Conservation (phyloP, 768 basidiomycete genomes). For the Pisolithus microcarpus region DNA sequence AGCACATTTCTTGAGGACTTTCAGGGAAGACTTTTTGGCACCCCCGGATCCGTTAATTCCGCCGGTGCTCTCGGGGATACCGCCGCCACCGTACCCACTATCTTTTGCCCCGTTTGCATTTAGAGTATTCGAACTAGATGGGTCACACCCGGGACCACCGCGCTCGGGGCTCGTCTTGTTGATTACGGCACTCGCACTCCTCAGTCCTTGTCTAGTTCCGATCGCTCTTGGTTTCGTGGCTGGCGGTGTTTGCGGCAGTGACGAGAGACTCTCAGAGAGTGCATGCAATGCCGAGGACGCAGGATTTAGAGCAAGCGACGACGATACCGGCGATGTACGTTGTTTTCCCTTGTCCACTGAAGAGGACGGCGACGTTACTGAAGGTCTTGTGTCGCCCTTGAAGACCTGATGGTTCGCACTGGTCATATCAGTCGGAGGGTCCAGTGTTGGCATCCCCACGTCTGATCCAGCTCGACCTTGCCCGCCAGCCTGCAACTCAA, state of each 20-base stretch:
- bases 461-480: not conserved
- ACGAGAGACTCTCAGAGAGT: slow-evolving; percentile 56
- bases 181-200: slow-evolving; percentile 31
- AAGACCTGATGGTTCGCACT: slow-evolving; percentile 10
- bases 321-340: slow-evolving; percentile 8
- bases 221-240: slow-evolving; percentile 24
- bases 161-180: slow-evolving; percentile 20
- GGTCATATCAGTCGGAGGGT: not conserved
- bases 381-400: not conserved
- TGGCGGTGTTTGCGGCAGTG: slow-evolving; percentile 36
- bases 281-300: slow-evolving; percentile 44
- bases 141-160: slow-evolving; percentile 29
- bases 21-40: slow-evolving; percentile 31
- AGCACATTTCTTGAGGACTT: slow-evolving; percentile 62
- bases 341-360: slow-evolving; percentile 19
- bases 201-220: slow-evolving; percentile 46
- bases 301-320: slow-evolving; percentile 22
- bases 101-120: slow-evolving; percentile 16
- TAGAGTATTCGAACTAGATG: slow-evolving; percentile 11
- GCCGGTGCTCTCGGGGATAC: slow-evolving; percentile 11
- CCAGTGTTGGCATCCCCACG: not conserved
- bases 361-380: slow-evolving; percentile 5
- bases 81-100: slow-evolving; percentile 6
- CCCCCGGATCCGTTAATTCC: slow-evolving; percentile 18
- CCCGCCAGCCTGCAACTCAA: not conserved